Evolutionary conservation across 2,329 filamentous ascomycete species (phyloP), one percentile per base, ranked within the genome.

Genomic region (Microdochium paspali): DNA sequence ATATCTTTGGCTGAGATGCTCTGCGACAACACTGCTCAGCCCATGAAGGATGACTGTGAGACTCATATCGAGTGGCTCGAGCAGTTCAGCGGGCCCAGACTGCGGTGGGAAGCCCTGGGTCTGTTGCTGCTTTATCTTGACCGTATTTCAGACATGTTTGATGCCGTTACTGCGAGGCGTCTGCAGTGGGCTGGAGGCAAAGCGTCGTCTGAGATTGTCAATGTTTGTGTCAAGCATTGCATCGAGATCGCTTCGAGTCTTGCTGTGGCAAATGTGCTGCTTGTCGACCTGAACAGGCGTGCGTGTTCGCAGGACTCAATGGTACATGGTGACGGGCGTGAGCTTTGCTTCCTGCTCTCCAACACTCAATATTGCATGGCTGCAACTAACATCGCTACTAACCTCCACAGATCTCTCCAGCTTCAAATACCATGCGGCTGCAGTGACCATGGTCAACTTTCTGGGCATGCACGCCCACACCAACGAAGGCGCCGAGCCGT

Each of bases 351-450:
- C 12, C 23, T n/a, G n/a, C n/a, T 3, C 12, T 10, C 10, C 7
- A 26, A 25, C n/a, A n/a, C n/a, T n/a, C n/a, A n/a, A n/a, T n/a
- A n/a, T n/a, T n/a, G n/a, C n/a, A n/a, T n/a, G n/a, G 23, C 13
- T 9, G 21, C 4, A 10, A 15, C 23, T 13, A n/a, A 9, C 18
- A 15, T 7, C 9, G 5, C 18, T 66, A 1, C 7, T 26, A 2
- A 24, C 40, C 6, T 24, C 6, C 47, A 0, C 26, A 69, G 66
- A 61, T n/a, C 53, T 67, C 26, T 53, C 64, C 0, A 61, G 61
- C 3, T 71, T 67, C 66, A 61, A 62, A 24, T 58, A 58, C 20
- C 59, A 66, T 20, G 64, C 63, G 30, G 66, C 70, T 25, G 55
- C 62, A 0, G 60, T 69, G 1, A 61, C 66, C 0, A 44, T 68